Percentiles rank a stretch among this genome's conserved stretches.
Conservation (phyloP, 768 basidiomycete genomes). For the Auricularia cornea region DNA sequence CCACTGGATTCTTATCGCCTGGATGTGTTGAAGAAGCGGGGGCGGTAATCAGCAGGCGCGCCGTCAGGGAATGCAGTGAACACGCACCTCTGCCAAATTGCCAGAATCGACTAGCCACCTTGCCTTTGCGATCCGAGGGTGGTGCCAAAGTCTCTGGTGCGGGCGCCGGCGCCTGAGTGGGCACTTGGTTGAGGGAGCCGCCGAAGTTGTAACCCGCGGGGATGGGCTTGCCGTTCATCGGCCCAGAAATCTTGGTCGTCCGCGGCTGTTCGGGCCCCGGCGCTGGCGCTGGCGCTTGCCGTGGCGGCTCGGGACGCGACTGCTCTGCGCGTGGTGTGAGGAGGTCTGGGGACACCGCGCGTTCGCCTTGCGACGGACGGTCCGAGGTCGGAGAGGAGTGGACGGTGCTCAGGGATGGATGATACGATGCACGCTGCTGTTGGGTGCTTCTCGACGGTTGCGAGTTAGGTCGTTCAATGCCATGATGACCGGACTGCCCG, state of each 20-base stretch:
- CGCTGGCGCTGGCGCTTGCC: not conserved
- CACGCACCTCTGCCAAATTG: conserved; percentile 56
- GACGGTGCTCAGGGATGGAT: conserved; percentile 46
- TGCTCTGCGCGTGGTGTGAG: not conserved
- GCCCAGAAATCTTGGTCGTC: conserved; percentile 70
- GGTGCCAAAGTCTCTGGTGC: conserved; percentile 21
- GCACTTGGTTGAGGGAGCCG: conserved; percentile 14
- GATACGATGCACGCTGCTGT: conserved; percentile 54
- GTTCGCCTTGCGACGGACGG: not conserved
- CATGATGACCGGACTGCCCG: conserved; percentile 20
- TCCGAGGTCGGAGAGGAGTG: conserved; percentile 35
- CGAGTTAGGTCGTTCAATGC: conserved; percentile 45
- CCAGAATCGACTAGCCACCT: conserved; percentile 89
- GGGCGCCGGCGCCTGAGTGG: conserved; percentile 29
- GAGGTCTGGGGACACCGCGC: not conserved
- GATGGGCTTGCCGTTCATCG: conserved; percentile 75
- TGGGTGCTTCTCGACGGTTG: conserved; percentile 44
- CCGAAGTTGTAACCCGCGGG: conserved; percentile 90
- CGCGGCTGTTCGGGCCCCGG: not conserved
- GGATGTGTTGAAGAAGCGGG: not conserved
- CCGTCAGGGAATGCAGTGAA: not conserved
- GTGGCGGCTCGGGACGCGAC: not conserved
- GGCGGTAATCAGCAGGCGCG: conserved; percentile 4
- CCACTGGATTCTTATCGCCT: not conserved
- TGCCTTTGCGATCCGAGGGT: conserved; percentile 64